A percentile compares a stretch with the other conserved stretches of the same genome.
These are phyloP conservation scores for Ramalina intermedia DNA, from an alignment of 495 filamentous ascomycete genomes.

Conservation along the genomic window DNA sequence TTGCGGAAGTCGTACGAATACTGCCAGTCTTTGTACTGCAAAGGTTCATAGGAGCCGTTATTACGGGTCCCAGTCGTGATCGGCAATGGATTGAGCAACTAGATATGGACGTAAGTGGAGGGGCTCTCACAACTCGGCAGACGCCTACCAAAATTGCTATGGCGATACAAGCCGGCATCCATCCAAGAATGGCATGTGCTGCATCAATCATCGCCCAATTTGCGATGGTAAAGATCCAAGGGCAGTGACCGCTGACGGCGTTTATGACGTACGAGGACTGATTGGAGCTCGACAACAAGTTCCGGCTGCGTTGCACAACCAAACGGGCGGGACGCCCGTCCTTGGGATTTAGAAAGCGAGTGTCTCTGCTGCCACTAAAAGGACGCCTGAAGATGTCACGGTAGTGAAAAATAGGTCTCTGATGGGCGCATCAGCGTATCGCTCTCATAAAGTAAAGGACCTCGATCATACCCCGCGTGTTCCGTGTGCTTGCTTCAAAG, in stretches of 20 bases:
- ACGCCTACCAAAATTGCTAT: conserved; percentile 10
- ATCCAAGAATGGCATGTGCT: not conserved
- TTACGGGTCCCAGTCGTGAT: not conserved
- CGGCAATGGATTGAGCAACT: not conserved
- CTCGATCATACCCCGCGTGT: no score
- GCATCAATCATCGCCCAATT: not conserved
- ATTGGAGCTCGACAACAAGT: not conserved
- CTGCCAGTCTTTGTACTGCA: not conserved
- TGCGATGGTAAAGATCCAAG: not conserved
- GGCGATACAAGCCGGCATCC: conserved; percentile 4
- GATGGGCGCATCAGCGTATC: no score
- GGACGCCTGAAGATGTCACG: conserved; percentile 1
- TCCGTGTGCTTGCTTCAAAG: no score
- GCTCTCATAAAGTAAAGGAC: no score
- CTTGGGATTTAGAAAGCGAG: conserved; percentile 4
- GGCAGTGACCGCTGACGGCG: not conserved
- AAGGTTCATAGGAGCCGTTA: not conserved
- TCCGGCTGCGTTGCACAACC: not conserved
- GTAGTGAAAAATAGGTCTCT: not conserved
- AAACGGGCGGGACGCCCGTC: not conserved
- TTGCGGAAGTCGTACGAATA: not conserved
- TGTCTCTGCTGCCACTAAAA: not conserved
- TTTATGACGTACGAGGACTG: not conserved
- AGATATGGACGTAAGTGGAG: not conserved
- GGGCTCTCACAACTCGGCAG: not conserved